Evolutionary conservation across 192 early-diverging fungal species (phyloP), one percentile per base, ranked within the genome.

Genomic region (Mortierella alpina): DNA sequence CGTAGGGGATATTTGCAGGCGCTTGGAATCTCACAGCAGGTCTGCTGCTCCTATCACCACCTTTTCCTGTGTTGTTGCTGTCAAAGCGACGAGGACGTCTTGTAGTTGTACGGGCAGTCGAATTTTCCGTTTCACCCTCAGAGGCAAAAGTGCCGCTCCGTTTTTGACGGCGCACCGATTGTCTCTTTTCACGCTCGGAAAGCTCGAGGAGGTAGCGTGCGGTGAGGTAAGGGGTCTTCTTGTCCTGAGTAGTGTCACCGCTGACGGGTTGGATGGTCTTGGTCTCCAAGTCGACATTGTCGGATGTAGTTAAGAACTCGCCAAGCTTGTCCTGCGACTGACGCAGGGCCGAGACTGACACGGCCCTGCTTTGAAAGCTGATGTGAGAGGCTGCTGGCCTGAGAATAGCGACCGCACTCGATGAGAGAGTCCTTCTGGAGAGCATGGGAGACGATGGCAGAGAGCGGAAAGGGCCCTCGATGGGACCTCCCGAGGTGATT

Each of bases 191-290:
- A 46, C 51, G 58, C 64, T 74, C 62, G 15, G 74, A 45, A 48
- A 63, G 23, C 44, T 68, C 61, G 44, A 78, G 63, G 12, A 70
- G 64, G 40, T 71, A 79, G 22, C 75, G 68, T 10, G 75, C 45
- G 18, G 63, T 47, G 46, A 50, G 68, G 45, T 62, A 78, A 18
- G 74, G 55, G 5, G 67, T 31, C 42, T 44, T 69, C 59, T 59
- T 67, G 46, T 4, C 49, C 7, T 44, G 15, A 15, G 59, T 31
- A 6, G 12, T 41, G 20, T 7, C 44, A 17, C 17, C 13, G 44
- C 20, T 9, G 55, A 22, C 51, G 18, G 20, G 22, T 7, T 45
- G 48, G 6, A 6, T 54, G 8, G 65, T 10, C 5, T 31, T 14
- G 31, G 50, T 59, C 40, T 42, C 39, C 15, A 42, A n/a, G 7